phyloP scores from a whole-genome alignment of 805 yeast species.

The Tetrapisispora arboricola region DNA sequence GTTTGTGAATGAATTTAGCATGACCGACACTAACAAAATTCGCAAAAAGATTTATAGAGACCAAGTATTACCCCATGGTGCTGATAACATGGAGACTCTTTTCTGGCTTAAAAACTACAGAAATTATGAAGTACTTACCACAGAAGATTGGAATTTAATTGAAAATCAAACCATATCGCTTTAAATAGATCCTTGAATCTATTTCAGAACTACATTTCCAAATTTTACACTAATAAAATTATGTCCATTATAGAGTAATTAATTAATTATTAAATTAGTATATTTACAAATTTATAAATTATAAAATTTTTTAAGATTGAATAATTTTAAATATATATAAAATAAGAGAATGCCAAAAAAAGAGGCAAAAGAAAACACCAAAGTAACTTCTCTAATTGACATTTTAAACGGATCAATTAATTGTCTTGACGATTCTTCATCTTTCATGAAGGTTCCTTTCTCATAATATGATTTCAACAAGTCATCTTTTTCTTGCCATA shows the following conservation, averaged over 20 bases:
- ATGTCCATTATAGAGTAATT: neutral
- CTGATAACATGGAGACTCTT: conserved; percentile 44
- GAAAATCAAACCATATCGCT: conserved; percentile 3
- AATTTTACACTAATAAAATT: neutral
- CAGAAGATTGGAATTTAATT: conserved; percentile 43
- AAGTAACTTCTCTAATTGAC: neutral
- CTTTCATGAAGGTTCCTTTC: conserved; percentile 39
- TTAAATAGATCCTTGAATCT: neutral
- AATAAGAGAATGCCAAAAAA: neutral
- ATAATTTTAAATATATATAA: neutral
- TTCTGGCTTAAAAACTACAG: conserved; percentile 55
- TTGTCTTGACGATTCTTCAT: neutral
- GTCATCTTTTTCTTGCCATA: conserved; percentile 74
- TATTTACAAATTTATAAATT: neutral
- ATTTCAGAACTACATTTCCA: neutral
- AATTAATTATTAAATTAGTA: neutral
- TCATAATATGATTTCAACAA: conserved; percentile 54
- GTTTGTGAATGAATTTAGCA: conserved; percentile 49
- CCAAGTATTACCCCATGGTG: conserved; percentile 62
- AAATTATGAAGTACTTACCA: conserved; percentile 46
- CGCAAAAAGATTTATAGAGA: conserved; percentile 58
- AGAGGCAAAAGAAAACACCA: neutral
- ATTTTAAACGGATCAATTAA: conserved; percentile 1
- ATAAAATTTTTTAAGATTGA: neutral
- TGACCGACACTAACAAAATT: conserved; percentile 76